Evolutionary conservation across 225 moss, liverwort and hornwort species (phyloP).

Genomic region (Pleurozium schreberi): DNA sequence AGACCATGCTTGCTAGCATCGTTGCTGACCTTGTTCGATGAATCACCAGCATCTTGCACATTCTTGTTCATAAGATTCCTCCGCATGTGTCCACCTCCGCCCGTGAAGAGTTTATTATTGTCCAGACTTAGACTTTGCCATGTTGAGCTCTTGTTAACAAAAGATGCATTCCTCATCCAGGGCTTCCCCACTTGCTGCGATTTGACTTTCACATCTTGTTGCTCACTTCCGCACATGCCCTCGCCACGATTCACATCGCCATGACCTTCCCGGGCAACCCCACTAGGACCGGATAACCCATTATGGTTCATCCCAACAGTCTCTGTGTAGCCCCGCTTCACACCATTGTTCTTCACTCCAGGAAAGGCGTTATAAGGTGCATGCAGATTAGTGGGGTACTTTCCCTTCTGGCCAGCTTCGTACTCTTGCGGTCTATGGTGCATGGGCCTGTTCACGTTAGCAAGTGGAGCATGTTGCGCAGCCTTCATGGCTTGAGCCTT

Average conservation of each 20-base stretch:
- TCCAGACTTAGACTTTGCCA: constrained; percentile 44
- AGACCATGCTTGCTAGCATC: constrained; percentile 16
- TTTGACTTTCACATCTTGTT: constrained; percentile 16
- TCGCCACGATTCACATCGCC: constrained; percentile 14
- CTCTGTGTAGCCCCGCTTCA: constrained; percentile 71
- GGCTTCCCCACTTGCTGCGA: constrained; percentile 15
- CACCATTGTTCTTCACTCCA: constrained; percentile 40
- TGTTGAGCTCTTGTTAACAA: constrained; percentile 6
- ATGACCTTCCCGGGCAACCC: constrained; percentile 9
- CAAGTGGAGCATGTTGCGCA: constrained; percentile 7
- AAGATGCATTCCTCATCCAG: constrained; percentile 5
- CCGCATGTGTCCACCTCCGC: not conserved
- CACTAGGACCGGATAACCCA: constrained; percentile 5
- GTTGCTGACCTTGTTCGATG: constrained; percentile 25
- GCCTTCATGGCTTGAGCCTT: constrained; percentile 23
- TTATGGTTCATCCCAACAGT: constrained; percentile 26
- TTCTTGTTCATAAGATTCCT: constrained; percentile 10
- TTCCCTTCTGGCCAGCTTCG: constrained; percentile 8
- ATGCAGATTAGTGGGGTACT: not conserved
- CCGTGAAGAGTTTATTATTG: constrained; percentile 27
- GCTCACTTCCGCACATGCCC: constrained; percentile 18
- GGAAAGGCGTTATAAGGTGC: constrained; percentile 1
- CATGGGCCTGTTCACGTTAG: not conserved
- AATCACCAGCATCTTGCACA: constrained; percentile 15
- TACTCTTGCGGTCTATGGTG: constrained; percentile 8